Evolutionary conservation across 208 protist species (phyloP), one percentile per base, ranked within the genome.

Genomic region (Leishmania guyanensis): DNA sequence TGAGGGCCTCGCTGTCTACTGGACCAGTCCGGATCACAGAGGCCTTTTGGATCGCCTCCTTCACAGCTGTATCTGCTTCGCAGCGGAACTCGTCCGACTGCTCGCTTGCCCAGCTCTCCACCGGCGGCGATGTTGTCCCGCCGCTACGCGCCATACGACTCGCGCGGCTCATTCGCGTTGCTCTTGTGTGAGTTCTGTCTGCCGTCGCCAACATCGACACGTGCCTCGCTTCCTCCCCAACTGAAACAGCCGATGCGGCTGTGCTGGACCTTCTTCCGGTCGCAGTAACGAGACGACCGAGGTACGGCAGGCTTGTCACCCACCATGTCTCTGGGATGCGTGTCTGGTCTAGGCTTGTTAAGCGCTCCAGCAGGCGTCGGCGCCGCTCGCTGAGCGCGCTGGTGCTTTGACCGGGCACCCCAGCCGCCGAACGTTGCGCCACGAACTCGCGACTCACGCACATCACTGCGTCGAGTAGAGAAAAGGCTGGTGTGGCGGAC

Each of bases 371-470:
- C 36, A 94, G 83, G 22, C 64, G 76, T 12, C 81, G 84, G 6
- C 92, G 92, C 29, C 81, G 79, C 56, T 78, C 78, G 26, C 75
- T 84, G 73, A 81, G 66, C 26, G 70, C 80, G 9, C 54, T 70
- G 14, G 77, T 81, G 81, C 87, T 77, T n/a, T 78, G 76, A 43
- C 78, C 77, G 1, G 75, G 80, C 46, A 66, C 17, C 16, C 80
- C 77, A 1, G 62, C 46, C 48, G 79, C 70, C n/a, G 43, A 70
- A 48, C 85, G 90, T 71, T 85, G 82, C 5, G 90, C 89, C 75
- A 96, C 92, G 79, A 87, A 97, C 76, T 97, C 92, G 12, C 89
- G 88, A 66, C 90, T 94, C 5, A 97, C 94, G 53, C 87, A 78
- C 39, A 97, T 88, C 8, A 94, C 90, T 8, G 90, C 87, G 73